Evolutionary conservation across 805 yeast species (phyloP), one percentile per base, ranked within the genome.

Genomic region (Sugiyamaella valdiviana): DNA sequence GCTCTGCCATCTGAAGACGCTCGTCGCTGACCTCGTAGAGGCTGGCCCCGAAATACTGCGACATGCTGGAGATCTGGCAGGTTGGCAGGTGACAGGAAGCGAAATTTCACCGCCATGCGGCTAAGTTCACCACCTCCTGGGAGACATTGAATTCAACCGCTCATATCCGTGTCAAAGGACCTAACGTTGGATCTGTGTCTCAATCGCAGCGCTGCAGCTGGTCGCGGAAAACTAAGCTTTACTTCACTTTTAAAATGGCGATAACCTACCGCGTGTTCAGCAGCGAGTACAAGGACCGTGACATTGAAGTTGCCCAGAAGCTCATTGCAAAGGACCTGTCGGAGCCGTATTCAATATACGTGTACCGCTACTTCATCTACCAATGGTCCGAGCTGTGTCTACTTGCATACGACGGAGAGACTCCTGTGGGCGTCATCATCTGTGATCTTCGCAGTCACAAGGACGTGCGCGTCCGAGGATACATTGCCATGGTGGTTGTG

Each of bases 401-500:
- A 46, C 60, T 85, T 36, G 66, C 67, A 15, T 56, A 52, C 46
- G 75, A 74, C 50, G 74, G 71, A 42, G 56, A 38, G 16, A 62
- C 59, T 9, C 58, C 60, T 1, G 61, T 90, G n/a, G 99, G 97
- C 2, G 86, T 84, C 36, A 81, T 91, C 6, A 85, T 93, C 5
- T 82, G 95, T 45, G 87, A 89, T 59, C 78, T 81, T 10, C 95
- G 85, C 54, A 71, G 77, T 1, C 97, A 91, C 65, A 74, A 91
- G 51, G 73, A 76, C 19, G 82, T 78, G 9, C 72, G 96, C 51
- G 62, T 73, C 56, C 74, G 99, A 51, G 99, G 99, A 0, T 93
- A 93, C 61, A 90, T 93, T 23, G 99, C 97, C 1, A 93, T 93
- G 99, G 69, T 93, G 47, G 96, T 95, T 0, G 95, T 91, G 10